Conservation (phyloP, 2,329 filamentous ascomycete genomes). For the Botryotinia narcissicola region DNA sequence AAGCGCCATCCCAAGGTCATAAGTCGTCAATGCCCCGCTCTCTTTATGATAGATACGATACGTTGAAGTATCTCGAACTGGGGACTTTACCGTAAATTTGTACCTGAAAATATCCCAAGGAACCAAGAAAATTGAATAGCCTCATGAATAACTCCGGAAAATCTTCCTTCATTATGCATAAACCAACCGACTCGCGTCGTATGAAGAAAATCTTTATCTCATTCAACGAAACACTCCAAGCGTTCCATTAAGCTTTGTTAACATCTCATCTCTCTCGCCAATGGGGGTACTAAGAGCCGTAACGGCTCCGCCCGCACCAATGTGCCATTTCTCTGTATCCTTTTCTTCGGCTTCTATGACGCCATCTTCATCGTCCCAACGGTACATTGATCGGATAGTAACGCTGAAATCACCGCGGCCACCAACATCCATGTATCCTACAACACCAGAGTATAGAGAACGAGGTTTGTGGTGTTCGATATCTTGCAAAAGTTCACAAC, state of each 20-base stretch:
- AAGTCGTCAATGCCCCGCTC: constrained; percentile 11
- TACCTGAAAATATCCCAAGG: neutral
- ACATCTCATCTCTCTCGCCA: constrained; percentile 90
- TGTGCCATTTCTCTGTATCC: constrained; percentile 65
- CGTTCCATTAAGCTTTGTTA: constrained; percentile 55
- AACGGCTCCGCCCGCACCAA: constrained; percentile 88
- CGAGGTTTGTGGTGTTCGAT: constrained; percentile 63
- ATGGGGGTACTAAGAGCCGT: constrained; percentile 77
- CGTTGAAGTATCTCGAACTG: constrained; percentile 10
- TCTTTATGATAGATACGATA: neutral
- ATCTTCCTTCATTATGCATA: constrained; percentile 5
- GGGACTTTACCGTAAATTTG: neutral
- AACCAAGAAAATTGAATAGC: neutral
- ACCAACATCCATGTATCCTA: constrained; percentile 85
- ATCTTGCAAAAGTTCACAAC: constrained; percentile 73
- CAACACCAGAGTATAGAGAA: constrained; percentile 81
- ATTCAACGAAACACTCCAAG: constrained; percentile 32
- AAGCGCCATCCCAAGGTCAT: constrained; percentile 12
- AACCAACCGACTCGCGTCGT: constrained; percentile 16
- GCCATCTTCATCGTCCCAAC: constrained; percentile 60
- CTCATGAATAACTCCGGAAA: neutral
- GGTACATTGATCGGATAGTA: constrained; percentile 78
- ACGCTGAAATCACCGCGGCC: constrained; percentile 90
- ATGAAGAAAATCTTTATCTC: constrained; percentile 9
- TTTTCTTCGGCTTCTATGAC: constrained; percentile 33